Evolutionary conservation across 805 yeast species (phyloP).

Genomic region (Teunomyces kruisii): DNA sequence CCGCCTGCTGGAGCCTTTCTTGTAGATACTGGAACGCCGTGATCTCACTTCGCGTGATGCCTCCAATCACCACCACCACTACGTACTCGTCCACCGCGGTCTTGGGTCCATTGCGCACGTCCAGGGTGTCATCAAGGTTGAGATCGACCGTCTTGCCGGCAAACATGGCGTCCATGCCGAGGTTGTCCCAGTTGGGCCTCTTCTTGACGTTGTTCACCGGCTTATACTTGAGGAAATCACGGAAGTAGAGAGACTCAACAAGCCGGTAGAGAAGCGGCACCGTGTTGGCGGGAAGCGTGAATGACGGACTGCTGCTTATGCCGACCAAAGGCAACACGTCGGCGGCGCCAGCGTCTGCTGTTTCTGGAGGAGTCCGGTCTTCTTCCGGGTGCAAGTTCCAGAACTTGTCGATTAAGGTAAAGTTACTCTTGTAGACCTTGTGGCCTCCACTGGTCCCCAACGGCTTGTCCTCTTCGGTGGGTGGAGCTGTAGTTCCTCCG

Average conservation of each 20-base stretch:
- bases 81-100: conserved; percentile 18
- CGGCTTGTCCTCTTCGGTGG: conserved; percentile 15
- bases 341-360: conserved; percentile 21
- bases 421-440: conserved; percentile 28
- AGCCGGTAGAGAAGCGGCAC: conserved; percentile 75
- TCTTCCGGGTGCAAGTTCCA: conserved; percentile 51
- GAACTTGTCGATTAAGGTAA: conserved; percentile 39
- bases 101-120: conserved; percentile 6
- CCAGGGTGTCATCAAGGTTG: conserved; percentile 30
- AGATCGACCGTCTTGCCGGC: conserved; percentile 40
- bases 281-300: conserved; percentile 72
- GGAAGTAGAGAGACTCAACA: conserved; percentile 63
- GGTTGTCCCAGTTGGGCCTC: conserved; percentile 47
- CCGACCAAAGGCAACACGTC: too few species aligned
- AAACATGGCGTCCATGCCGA: conserved; percentile 40
- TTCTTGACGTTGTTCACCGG: conserved; percentile 34
- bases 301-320: conserved; percentile 46
- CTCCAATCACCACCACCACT: conserved; percentile 71
- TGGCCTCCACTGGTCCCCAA: conserved; percentile 34
- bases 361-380: conserved; percentile 13
- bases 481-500: conserved; percentile 5
- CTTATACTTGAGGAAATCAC: conserved; percentile 48
- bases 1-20: conserved; percentile 30
- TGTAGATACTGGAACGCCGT: conserved; percentile 68
- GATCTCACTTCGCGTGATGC: conserved; percentile 82